Evolutionary conservation across 2,329 filamentous ascomycete species (phyloP), one percentile per base, ranked within the genome.

Genomic region (Sporothrix dimorphospora): DNA sequence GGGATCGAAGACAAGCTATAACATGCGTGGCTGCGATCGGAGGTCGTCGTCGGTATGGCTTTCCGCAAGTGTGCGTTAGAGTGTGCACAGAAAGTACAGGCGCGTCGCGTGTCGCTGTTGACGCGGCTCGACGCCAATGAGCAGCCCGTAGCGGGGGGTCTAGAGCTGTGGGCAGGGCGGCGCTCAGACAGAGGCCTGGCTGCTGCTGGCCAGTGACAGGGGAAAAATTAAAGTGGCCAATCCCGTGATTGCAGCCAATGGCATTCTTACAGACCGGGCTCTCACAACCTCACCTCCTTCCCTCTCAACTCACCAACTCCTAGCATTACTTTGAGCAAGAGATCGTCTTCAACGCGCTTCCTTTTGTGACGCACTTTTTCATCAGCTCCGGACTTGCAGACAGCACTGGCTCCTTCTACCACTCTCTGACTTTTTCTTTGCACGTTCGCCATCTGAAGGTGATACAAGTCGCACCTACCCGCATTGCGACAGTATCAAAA

Each of bases 31-130:
- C 16, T 47, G 19, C 16, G 14, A 45, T 19, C 5, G 24, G 57
- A 42, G 38, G 21, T 42, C 3, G 59, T 12, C 38, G 11, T 16
- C 38, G 38, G 40, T 21, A 34, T 59, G 55, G 3, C 55, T 8
- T 45, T 4, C 9, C 38, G 11, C n/a, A 42, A 21, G n/a, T 63
- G 21, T 63, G 11, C 59, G n/a, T 65, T 65, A 45, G 21, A 71
- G 34, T 66, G 47, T 34, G 47, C 34, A 66, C 34, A 61, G 24
- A 19, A 55, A 71, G 45, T 51, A 38, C 24, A 61, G 34, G 63
- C 69, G 72, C 72, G 72, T 73, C 63, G 72, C 72, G 72, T 71
- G 45, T 67, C 38, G 38, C 53, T 38, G 19, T 68, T 49, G 61
- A 71, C 69, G 72, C 72, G 63, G 63, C 27, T 61, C 11, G 38